These are phyloP conservation scores for Phlebopus sp. DNA, from an alignment of 1,284 basidiomycete genomes.

Conservation along the genomic window DNA sequence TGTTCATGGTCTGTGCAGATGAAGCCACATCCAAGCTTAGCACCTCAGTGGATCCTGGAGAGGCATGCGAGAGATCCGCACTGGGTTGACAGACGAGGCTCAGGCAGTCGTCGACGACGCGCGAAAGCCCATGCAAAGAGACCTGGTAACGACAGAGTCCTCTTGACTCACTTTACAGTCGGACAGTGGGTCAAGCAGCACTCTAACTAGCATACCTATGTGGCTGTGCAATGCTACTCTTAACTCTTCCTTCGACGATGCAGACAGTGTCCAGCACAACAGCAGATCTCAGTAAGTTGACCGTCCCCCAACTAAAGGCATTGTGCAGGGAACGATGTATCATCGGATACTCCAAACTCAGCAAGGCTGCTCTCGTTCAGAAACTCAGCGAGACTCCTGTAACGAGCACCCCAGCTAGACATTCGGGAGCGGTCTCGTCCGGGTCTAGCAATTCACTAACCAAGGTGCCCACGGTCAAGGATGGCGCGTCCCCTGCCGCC, in stretches of 20 bases:
- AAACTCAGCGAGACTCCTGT: conserved; percentile 35
- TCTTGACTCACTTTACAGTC: conserved; percentile 17
- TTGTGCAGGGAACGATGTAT: conserved; percentile 63
- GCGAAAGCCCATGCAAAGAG: conserved; percentile 15
- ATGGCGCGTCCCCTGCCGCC: too few species aligned
- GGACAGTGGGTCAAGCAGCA: conserved; percentile 12
- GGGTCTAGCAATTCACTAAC: too few species aligned
- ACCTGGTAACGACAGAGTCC: conserved; percentile 14
- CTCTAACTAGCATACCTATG: background rate
- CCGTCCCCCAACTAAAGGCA: conserved; percentile 59
- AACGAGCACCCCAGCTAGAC: background rate
- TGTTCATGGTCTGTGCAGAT: conserved; percentile 11
- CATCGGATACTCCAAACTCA: conserved; percentile 63
- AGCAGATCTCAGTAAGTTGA: conserved; percentile 39
- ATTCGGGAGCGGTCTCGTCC: too few species aligned
- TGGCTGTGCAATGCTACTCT: background rate
- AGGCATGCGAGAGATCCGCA: conserved; percentile 19
- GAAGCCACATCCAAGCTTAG: conserved; percentile 14
- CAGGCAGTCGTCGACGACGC: conserved; percentile 10
- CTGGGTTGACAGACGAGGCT: conserved; percentile 15
- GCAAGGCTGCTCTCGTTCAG: conserved; percentile 54
- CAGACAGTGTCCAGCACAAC: background rate
- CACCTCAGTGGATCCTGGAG: conserved; percentile 26
- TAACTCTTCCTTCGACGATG: too few species aligned
- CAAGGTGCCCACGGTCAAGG: too few species aligned